phyloP scores from a whole-genome alignment of 495 filamentous ascomycete species.

The Bathelium albidoporum region DNA sequence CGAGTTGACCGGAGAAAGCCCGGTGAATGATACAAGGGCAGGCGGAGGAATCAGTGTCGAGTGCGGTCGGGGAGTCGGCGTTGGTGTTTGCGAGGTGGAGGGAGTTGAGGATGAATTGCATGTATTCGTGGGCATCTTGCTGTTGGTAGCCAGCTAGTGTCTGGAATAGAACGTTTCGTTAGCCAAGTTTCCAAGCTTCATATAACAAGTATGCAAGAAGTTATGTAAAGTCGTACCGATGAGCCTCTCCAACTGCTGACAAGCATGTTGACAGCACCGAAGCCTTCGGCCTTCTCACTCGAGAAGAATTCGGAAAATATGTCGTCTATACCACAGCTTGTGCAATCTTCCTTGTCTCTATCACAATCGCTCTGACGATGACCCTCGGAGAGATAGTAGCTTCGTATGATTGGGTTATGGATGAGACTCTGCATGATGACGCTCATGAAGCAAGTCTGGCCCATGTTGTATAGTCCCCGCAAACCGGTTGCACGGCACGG shows the following conservation, averaged over 20 bases:
- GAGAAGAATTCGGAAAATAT: constrained; percentile 86
- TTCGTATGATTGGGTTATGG: constrained; percentile 76
- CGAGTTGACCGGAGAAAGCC: constrained; percentile 78
- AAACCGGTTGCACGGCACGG: constrained; percentile 64
- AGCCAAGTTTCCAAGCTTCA: constrained; percentile 8
- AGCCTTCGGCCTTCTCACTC: constrained; percentile 68
- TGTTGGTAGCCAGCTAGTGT: constrained; percentile 84
- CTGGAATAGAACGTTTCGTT: constrained; percentile 41
- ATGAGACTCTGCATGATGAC: constrained; percentile 80
- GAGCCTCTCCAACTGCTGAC: constrained; percentile 66
- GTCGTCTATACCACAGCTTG: constrained; percentile 80
- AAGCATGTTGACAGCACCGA: constrained; percentile 72
- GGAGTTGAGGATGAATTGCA: constrained; percentile 82
- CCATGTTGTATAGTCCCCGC: constrained; percentile 88
- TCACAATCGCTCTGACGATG: constrained; percentile 63
- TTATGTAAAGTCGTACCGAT: constrained; percentile 36
- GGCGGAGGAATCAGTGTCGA: constrained; percentile 45
- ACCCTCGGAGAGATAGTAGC: constrained; percentile 77
- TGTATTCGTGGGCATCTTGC: constrained; percentile 92
- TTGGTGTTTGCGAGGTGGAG: constrained; percentile 55
- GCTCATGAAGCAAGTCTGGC: constrained; percentile 87
- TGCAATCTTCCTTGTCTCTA: constrained; percentile 46
- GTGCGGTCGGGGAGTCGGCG: constrained; percentile 23
- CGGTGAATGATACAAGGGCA: constrained; percentile 85
- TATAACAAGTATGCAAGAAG: background rate